A percentile compares a stretch with the other conserved stretches of the same genome.
These are phyloP conservation scores for Hyaloperonospora arabidopsidis DNA, from an alignment of 352 stramenopile genomes.

Conservation along the genomic window DNA sequence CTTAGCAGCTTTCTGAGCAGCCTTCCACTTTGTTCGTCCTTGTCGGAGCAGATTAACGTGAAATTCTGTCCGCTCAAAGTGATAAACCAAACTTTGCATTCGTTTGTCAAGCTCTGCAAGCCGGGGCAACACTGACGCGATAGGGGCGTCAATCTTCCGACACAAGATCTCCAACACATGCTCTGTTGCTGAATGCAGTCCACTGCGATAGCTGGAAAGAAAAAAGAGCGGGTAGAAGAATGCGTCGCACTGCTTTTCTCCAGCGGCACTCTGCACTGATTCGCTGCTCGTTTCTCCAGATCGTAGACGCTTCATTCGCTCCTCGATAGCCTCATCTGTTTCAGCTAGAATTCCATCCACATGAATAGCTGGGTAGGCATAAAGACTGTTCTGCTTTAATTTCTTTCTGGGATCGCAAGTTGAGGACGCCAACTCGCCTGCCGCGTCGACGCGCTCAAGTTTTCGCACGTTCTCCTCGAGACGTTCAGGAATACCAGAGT, in stretches of 20 bases:
- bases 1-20: slow-evolving; percentile 4
- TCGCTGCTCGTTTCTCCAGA: slow-evolving; percentile 13
- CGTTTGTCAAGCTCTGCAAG: slow-evolving; percentile 28
- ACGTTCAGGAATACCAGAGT: slow-evolving; percentile 28
- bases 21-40: slow-evolving; percentile 15
- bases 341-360: slow-evolving; percentile 47
- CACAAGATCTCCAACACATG: slow-evolving; percentile 51
- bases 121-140: slow-evolving; percentile 32
- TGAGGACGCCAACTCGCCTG: slow-evolving; percentile 5
- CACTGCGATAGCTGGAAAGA: slow-evolving; percentile 3
- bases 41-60: slow-evolving; percentile 13
- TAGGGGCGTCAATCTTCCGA: slow-evolving; percentile 53
- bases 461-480: slow-evolving; percentile 44
- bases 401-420: slow-evolving; percentile 14
- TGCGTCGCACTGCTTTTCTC: slow-evolving; percentile 12
- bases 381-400: slow-evolving; percentile 29
- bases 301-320: slow-evolving; percentile 30
- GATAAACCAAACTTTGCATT: slow-evolving; percentile 24
- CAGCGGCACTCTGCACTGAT: not conserved
- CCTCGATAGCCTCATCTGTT: slow-evolving; percentile 41
- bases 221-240: slow-evolving; percentile 49
- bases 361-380: slow-evolving; percentile 46
- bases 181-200: slow-evolving; percentile 51
- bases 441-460: slow-evolving; percentile 24
- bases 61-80: slow-evolving; percentile 21